Base-by-base conservation (phyloP, 306 rosid species). In the Senna siamea region DNA sequence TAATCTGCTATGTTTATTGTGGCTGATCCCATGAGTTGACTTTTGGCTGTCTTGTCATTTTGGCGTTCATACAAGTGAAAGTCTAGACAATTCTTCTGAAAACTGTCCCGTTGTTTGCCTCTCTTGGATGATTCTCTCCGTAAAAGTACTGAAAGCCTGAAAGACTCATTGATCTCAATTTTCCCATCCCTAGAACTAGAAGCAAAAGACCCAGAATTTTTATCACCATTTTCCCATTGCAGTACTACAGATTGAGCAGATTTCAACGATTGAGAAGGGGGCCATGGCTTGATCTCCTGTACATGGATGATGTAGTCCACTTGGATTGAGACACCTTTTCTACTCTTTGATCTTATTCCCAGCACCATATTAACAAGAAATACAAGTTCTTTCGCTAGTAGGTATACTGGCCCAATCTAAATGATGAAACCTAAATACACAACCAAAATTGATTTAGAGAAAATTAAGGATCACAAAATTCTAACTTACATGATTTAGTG, bases 231-330 rank as follows among this genome's bases (percentile, higher is more conserved):
- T 69, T 79, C 90, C 96, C 98, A 92, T 59, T 85, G 90, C 76
- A 92, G 85, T 8, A 83, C 34, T 47, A 92, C 86, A 26, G 90
- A 83, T 57, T 80, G 87, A 78, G 61, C 73, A 28, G 89, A 83
- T 75, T 47, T 86, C 73, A 70, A 57, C 55, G 93, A 81, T 77
- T 83, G 80, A 48, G 90, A 85, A 46, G 86, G 84, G 10, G 92
- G 88, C 98, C 98, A 92, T 30, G 98, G 98, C 62, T 77, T 89
- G 66, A 92, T 81, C 85, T 88, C 96, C 79, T 71, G 81, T 75
- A 90, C 85, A 70, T 85, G 79, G 76, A 92, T 80, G 59, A 75
- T 74, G 74, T 83, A 92, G 43, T 92, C 80, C 59, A 82, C 87
- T 84, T 83, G 84, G 20, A 81, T 54, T 15, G 89, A 70, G 6